Percentiles rank a stretch among this genome's conserved stretches.
Evolutionary conservation across 345 rosid species (phyloP).

Genomic region (Cardamine chenopodiifolia): DNA sequence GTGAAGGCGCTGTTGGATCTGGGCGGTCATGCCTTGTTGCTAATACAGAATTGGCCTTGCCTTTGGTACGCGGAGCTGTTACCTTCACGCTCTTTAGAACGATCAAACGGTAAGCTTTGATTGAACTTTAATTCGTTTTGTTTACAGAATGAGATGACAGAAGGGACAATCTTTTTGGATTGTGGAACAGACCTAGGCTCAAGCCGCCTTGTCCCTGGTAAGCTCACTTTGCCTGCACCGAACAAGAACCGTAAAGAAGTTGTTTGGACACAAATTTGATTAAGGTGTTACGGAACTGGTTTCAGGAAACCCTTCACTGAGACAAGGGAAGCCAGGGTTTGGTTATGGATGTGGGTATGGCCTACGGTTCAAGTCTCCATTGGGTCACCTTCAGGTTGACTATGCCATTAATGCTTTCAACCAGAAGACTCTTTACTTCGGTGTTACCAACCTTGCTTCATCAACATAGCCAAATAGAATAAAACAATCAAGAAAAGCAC

Average conservation of each 20-base stretch:
- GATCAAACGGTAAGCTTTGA: neutral
- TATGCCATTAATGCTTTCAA: conserved; percentile 73
- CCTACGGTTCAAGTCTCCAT: conserved; percentile 65
- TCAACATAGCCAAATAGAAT: conserved; percentile 38
- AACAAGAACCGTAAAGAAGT: neutral
- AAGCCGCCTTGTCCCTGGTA: conserved; percentile 73
- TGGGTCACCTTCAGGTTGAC: conserved; percentile 71
- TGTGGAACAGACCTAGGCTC: conserved; percentile 79
- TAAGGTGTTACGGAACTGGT: conserved; percentile 14
- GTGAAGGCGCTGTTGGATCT: conserved; percentile 93
- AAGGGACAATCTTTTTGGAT: conserved; percentile 73
- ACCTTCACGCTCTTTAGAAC: conserved; percentile 5
- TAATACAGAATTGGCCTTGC: conserved; percentile 74
- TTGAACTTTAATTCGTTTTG: conserved; percentile 14
- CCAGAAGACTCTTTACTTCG: conserved; percentile 77
- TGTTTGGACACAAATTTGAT: neutral
- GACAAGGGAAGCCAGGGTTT: conserved; percentile 85
- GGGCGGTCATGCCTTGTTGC: conserved; percentile 92
- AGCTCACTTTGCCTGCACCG: conserved; percentile 30
- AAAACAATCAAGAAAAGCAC: conserved; percentile 21
- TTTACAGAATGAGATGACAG: conserved; percentile 65
- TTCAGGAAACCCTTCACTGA: conserved; percentile 85
- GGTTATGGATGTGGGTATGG: conserved; percentile 82
- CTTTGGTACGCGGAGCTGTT: conserved; percentile 59
- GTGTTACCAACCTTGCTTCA: conserved; percentile 76